Evolutionary conservation across 2,329 filamentous ascomycete species (phyloP), one percentile per base, ranked within the genome.

Genomic region (Talaromyces sp.): DNA sequence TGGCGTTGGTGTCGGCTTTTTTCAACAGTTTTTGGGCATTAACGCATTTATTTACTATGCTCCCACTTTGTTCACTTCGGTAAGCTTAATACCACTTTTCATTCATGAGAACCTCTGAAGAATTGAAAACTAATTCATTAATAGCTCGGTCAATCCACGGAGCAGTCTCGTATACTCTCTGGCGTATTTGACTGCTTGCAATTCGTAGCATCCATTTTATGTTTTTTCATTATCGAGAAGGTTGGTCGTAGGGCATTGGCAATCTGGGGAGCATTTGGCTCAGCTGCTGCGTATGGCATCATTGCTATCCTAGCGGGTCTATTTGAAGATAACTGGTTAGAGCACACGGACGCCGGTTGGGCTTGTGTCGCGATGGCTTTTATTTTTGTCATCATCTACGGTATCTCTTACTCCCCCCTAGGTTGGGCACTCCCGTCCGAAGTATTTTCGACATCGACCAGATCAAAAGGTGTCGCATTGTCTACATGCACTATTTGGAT

Each of bases 51-150:
- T 80, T 17, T 80, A 79, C 63, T 80, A 80, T 47, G 76, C 77
- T 0, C 77, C 78, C 0, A 77, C 70, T 1, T 77, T 80, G 11
- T 80, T 80, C 56, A 61, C 53, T 13, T 35, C 7, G 9, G 22
- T 27, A 33, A 5, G 19, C n/a, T n/a, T n/a, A n/a, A n/a, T n/a
- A n/a, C n/a, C n/a, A n/a, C n/a, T 27, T 24, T n/a, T 20, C 24
- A 11, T 9, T 4, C 9, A 27, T 27, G 24, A 27, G 24, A 7
- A 24, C 27, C 3, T 9, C 13, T 46, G 1, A 8, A 46, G 68
- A 76, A 0, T 70, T 80, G 48, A 79, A 19, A 80, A 80, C 65
- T 80, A 80, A 77, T 80, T 14, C 80, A 80, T 57, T 60, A 52
- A n/a, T 72, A 76, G 42, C 62, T 81, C 1, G 78, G 78, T 0